phyloP scores from a whole-genome alignment of 176 grass and related monocot genomes.

The Hsuehochloa calcarea region DNA sequence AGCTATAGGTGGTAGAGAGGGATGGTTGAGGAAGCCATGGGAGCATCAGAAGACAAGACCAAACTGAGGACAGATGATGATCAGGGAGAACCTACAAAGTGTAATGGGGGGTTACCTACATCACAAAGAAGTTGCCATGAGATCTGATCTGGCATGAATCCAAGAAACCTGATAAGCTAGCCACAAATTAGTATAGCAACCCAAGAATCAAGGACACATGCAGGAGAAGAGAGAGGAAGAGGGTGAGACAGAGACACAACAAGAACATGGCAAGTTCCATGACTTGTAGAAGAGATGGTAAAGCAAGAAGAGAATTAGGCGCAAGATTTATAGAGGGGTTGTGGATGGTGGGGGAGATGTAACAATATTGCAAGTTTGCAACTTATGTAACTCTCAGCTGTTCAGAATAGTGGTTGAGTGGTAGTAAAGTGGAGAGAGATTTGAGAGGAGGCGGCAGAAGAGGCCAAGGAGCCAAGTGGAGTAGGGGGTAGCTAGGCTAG shows the following conservation, averaged over 20 bases:
- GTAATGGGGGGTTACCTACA: not conserved
- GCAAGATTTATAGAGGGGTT: conserved; percentile 45
- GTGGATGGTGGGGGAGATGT: not conserved
- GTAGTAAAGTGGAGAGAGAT: conserved; percentile 40
- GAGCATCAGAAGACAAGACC: not conserved
- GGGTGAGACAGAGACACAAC: not conserved
- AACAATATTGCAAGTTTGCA: conserved; percentile 15
- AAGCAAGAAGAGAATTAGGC: not conserved
- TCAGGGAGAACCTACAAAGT: not conserved
- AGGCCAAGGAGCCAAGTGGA: not conserved
- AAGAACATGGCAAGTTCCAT: not conserved
- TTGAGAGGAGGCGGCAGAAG: not conserved
- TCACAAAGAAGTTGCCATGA: not conserved
- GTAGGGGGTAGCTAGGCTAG: not conserved
- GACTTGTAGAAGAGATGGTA: not conserved
- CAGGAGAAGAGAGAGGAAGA: not conserved
- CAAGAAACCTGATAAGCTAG: not conserved
- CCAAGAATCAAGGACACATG: not conserved
- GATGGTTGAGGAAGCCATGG: not conserved
- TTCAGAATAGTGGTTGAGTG: conserved; percentile 46
- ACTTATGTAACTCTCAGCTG: conserved; percentile 5
- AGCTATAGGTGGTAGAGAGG: not conserved
- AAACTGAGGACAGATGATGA: not conserved
- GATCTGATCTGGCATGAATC: not conserved
- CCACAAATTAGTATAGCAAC: not conserved